Conservation (phyloP, 2,329 filamentous ascomycete species). For the Aschersonia sp. region DNA sequence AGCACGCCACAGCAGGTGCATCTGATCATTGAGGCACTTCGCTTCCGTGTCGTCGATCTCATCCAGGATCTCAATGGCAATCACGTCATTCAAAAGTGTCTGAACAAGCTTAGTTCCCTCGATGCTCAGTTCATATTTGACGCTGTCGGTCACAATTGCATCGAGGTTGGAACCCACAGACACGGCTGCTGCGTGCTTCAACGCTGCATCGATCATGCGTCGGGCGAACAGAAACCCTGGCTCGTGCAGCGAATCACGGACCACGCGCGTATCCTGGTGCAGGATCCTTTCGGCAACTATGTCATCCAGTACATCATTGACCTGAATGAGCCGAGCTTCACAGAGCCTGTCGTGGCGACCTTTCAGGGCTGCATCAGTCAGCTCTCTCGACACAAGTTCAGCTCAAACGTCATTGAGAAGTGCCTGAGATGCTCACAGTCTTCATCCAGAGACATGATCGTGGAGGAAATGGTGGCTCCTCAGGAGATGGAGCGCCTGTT, state of each 20-base stretch:
- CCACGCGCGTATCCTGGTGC: conserved; percentile 77
- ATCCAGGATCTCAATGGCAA: conserved; percentile 98
- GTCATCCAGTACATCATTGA: conserved; percentile 98
- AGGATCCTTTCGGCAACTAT: conserved; percentile 97
- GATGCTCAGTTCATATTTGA: conserved; percentile 96
- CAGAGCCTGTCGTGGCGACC: conserved; percentile 69
- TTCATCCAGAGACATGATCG: conserved; percentile 63
- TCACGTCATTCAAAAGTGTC: conserved; percentile 96
- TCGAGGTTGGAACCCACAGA: conserved; percentile 88
- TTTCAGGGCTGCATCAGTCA: conserved; percentile 60
- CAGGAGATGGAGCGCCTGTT: conserved; percentile 78
- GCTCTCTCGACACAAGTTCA: conserved; percentile 93
- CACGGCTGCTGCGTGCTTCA: conserved; percentile 97
- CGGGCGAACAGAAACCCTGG: conserved; percentile 74
- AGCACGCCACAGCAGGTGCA: conserved; percentile 72
- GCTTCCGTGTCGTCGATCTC: conserved; percentile 74
- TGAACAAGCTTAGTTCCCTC: conserved; percentile 75
- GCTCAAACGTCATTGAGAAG: conserved; percentile 97
- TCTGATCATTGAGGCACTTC: conserved; percentile 74
- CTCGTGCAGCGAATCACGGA: conserved; percentile 77
- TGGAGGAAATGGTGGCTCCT: conserved; percentile 63
- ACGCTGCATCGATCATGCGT: conserved; percentile 94
- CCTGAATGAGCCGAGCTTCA: conserved; percentile 75
- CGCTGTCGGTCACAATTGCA: conserved; percentile 73
- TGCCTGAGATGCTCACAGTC: conserved; percentile 72